These are phyloP conservation scores for Apophysomyces trapeziformis DNA, from an alignment of 371 early-diverging fungal species.

Conservation along the genomic window DNA sequence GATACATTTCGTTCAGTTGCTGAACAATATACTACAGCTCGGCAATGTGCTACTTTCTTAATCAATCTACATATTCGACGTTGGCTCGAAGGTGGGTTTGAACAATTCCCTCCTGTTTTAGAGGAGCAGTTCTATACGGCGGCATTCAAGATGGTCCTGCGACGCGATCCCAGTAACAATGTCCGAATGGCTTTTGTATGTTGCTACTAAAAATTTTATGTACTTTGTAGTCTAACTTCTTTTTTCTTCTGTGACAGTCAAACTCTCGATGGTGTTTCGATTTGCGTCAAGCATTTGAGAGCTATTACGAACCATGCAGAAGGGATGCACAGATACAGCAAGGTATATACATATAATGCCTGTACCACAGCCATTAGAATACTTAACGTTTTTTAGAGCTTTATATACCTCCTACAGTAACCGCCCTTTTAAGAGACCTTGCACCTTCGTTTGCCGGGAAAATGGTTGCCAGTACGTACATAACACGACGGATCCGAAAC, in stretches of 20 bases:
- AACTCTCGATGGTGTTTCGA: not conserved
- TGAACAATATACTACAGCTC: not conserved
- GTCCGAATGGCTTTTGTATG: not conserved
- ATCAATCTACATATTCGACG: not conserved
- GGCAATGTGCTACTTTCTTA: not conserved
- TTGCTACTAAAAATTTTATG: not conserved
- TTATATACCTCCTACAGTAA: not conserved
- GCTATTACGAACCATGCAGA: not conserved
- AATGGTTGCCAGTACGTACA: not conserved
- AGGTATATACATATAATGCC: not conserved
- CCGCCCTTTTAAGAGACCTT: not conserved
- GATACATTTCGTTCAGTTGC: not conserved
- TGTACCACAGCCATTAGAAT: not conserved
- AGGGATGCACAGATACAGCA: not conserved
- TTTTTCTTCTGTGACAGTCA: not conserved
- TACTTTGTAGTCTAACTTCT: not conserved
- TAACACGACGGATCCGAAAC: not conserved
- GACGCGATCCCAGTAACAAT: not conserved
- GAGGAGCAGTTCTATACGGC: not conserved
- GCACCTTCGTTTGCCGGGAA: not conserved
- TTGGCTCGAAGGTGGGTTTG: not conserved
- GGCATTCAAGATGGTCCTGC: not conserved
- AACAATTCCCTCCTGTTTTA: not conserved
- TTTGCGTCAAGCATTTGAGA: not conserved
- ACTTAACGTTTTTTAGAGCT: not conserved